Evolutionary conservation across 495 filamentous ascomycete species (phyloP).

Genomic region (Echria macrotheca): DNA sequence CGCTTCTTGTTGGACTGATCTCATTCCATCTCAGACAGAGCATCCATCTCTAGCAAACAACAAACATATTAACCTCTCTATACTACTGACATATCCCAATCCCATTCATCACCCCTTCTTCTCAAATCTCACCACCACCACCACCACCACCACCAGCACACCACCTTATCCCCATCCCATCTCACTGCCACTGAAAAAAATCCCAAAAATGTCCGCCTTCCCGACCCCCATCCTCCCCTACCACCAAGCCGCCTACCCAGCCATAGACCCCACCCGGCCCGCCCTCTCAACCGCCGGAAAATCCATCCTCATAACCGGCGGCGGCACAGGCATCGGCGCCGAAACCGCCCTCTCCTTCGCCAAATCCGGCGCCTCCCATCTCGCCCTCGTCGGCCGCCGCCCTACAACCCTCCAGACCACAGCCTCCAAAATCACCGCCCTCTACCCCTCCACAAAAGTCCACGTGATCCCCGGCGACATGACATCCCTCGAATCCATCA

Average conservation of each 20-base stretch:
- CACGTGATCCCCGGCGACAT: constrained; percentile 12
- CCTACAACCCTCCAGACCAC: constrained; percentile 1
- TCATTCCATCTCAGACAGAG: too few species aligned
- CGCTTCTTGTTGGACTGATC: too few species aligned
- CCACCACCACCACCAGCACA: not conserved
- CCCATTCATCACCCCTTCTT: too few species aligned
- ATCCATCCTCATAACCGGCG: constrained; percentile 47
- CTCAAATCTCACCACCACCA: not conserved
- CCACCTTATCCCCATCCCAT: not conserved
- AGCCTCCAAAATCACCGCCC: constrained; percentile 7
- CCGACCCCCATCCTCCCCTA: constrained; percentile 14
- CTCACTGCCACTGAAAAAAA: not conserved
- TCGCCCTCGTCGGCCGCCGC: constrained; percentile 25
- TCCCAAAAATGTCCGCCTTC: not conserved
- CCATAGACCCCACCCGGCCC: constrained; percentile 35
- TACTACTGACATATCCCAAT: too few species aligned
- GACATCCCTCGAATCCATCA: constrained; percentile 10
- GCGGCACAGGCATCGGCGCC: constrained; percentile 30
- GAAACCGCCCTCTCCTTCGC: constrained; percentile 24
- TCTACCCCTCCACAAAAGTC: not conserved
- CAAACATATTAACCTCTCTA: too few species aligned
- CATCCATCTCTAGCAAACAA: too few species aligned
- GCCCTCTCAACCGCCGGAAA: constrained; percentile 40
- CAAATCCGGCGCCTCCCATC: constrained; percentile 27
- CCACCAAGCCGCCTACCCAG: constrained; percentile 38